Base-by-base conservation (phyloP, 495 filamentous ascomycete species). In the Letharia columbiana region DNA sequence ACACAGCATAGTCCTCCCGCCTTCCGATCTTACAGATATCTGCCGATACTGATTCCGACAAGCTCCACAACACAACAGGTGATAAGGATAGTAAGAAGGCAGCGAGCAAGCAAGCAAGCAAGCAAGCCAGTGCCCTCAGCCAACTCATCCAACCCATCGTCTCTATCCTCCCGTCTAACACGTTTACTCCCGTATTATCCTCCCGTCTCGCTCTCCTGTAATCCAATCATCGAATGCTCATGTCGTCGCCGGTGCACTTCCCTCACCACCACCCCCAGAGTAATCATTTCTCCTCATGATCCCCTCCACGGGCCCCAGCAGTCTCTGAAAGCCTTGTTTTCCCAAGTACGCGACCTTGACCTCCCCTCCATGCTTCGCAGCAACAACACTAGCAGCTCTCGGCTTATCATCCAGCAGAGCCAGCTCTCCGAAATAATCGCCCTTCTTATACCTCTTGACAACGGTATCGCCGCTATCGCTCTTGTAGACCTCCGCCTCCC, bases 361-460 rank as follows among this genome's bases (percentile, higher is more conserved):
- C 68, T 90, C 89, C 17, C 67, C 70, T 68, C 81, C 67, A 15
- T 82, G 77, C 0, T 87, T 91, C 70, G 82, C 82, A 60, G 88
- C 87, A 33, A 92, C 79, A 61, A 98, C 88, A 71, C 87, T 96
- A 4, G 94, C 94, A n/a, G 92, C 92, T 61, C 94, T 87, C 0
- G 94, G 94, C 65, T 89, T 89, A 71, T 98, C 93, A 69, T 98
- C 93, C 68, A 98, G 78, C 71, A 98, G 77, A 12, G 94, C 94
- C 65, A 98, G 79, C 75, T 98, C 94, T 56, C 94, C 94, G 74
- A 98, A 98, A 79, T 95, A 98, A 72, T 96, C 95, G 12, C 94
- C 94, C 74, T 96, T 94, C 63, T 79, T 78, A 74, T 96, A 96
- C 47, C 80, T 77, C 73, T 91, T 91, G 60, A 98, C 86, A 0